Percentiles rank a stretch among this genome's conserved stretches.
phyloP scores from a whole-genome alignment of 768 basidiomycete species.

The Tephrocybe sp. region DNA sequence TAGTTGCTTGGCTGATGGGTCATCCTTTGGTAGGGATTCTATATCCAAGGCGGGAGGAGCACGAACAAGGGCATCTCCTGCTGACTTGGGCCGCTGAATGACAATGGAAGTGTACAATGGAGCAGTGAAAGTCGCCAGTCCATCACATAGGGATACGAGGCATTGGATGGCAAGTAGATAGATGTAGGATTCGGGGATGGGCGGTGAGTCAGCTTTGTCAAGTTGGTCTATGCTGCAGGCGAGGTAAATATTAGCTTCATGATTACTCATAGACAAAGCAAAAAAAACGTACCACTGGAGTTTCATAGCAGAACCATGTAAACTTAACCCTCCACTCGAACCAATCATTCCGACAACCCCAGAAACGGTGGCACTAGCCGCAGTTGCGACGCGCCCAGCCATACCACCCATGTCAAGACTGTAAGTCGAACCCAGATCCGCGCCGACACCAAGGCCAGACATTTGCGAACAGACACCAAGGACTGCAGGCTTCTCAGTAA shows the following conservation, averaged over 20 bases:
- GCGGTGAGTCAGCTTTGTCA: constrained; percentile 94
- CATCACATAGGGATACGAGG: constrained; percentile 83
- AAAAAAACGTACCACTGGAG: constrained; percentile 72
- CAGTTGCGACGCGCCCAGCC: constrained; percentile 82
- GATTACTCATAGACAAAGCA: not conserved
- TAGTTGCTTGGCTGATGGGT: constrained; percentile 58
- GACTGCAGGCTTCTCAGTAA: constrained; percentile 85
- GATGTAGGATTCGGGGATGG: constrained; percentile 91
- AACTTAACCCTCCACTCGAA: constrained; percentile 64
- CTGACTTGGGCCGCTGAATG: constrained; percentile 60
- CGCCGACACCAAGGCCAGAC: constrained; percentile 69
- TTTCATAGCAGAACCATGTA: constrained; percentile 80
- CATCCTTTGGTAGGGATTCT: constrained; percentile 45
- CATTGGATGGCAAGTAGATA: constrained; percentile 92
- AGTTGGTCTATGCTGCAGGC: constrained; percentile 87
- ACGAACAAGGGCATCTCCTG: constrained; percentile 64
- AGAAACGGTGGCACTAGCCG: constrained; percentile 80
- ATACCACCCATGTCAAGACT: constrained; percentile 65
- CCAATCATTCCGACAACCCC: constrained; percentile 88
- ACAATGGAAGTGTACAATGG: constrained; percentile 75
- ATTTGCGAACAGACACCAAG: constrained; percentile 82
- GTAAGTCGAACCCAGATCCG: constrained; percentile 46
- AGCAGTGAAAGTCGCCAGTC: constrained; percentile 71
- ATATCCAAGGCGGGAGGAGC: constrained; percentile 77
- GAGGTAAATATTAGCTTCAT: not conserved